Percentiles rank a stretch among this genome's conserved stretches.
Conservation (phyloP, 1,139 yeast genomes). For the Wickerhamiella infanticola region DNA sequence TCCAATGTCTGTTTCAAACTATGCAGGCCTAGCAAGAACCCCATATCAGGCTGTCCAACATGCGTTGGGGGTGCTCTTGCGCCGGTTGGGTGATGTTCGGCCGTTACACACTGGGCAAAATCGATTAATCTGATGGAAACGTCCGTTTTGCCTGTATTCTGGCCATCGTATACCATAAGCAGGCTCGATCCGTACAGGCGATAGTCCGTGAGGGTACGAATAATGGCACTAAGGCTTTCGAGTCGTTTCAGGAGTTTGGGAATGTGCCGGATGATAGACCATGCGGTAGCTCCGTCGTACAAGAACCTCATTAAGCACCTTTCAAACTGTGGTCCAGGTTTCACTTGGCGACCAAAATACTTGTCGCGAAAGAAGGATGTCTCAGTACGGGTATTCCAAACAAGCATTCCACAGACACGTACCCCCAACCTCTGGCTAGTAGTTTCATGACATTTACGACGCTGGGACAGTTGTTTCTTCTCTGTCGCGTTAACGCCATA, state of each 20-base stretch:
- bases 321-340: slow-evolving; percentile 62
- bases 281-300: slow-evolving; percentile 50
- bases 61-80: slow-evolving; percentile 56
- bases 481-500: slow-evolving; percentile 84
- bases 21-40: slow-evolving; percentile 68
- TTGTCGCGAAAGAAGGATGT: slow-evolving; percentile 62
- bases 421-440: slow-evolving; percentile 79
- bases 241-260: slow-evolving; percentile 50
- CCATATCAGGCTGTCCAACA: slow-evolving; percentile 51
- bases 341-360: slow-evolving; percentile 74
- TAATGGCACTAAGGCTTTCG: slow-evolving; percentile 39
- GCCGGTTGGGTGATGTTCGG: slow-evolving; percentile 33
- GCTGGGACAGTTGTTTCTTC: slow-evolving; percentile 63
- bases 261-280: slow-evolving; percentile 51
- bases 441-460: slow-evolving; percentile 64
- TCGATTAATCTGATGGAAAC: slow-evolving; percentile 67
- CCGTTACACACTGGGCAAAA: slow-evolving; percentile 88
- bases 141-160: slow-evolving; percentile 21
- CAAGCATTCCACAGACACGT: slow-evolving; percentile 89
- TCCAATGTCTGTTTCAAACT: slow-evolving; percentile 49
- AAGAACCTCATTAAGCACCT: slow-evolving; percentile 59
- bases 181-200: slow-evolving; percentile 86
- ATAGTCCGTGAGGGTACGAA: slow-evolving; percentile 52
- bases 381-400: slow-evolving; percentile 40
- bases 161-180: slow-evolving; percentile 75